These are phyloP conservation scores for Talaromyces islandicus DNA, from an alignment of 2,329 filamentous ascomycete genomes.

Conservation along the genomic window DNA sequence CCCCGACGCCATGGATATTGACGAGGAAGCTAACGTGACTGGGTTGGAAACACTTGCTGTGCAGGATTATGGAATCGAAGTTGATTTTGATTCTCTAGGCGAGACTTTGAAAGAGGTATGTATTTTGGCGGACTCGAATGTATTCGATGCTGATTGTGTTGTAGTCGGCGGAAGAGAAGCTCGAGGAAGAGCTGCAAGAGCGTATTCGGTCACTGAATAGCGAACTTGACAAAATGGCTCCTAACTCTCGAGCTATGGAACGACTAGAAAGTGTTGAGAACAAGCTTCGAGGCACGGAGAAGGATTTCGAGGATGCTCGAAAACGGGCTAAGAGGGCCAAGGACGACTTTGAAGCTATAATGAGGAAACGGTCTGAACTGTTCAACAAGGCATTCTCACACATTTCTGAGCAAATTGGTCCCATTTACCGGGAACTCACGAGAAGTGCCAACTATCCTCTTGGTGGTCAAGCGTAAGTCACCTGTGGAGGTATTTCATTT, in stretches of 20 bases:
- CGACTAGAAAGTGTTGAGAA: constrained; percentile 80
- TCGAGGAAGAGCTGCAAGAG: constrained; percentile 72
- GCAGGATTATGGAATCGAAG: constrained; percentile 85
- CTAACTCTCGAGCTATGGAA: constrained; percentile 93
- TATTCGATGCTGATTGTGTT: constrained; percentile 21
- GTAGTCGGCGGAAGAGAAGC: constrained; percentile 63
- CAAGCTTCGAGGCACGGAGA: constrained; percentile 75
- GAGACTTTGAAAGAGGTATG: constrained; percentile 74
- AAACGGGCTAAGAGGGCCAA: constrained; percentile 66
- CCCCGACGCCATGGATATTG: constrained; percentile 87
- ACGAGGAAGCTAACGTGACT: constrained; percentile 56
- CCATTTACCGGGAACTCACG: constrained; percentile 93
- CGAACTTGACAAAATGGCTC: constrained; percentile 89
- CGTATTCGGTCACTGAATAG: constrained; percentile 66
- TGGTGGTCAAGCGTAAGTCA: constrained; percentile 63
- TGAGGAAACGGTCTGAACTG: constrained; percentile 75
- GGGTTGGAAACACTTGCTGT: constrained; percentile 56
- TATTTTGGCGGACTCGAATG: constrained; percentile 13
- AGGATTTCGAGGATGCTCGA: constrained; percentile 83
- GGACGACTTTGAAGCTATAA: constrained; percentile 76
- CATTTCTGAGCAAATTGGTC: constrained; percentile 88
- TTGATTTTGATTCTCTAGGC: constrained; percentile 76
- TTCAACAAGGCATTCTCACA: constrained; percentile 95
- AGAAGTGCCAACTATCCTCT: constrained; percentile 84
- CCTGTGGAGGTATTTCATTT: neutral